Conservation (phyloP, 225 moss, liverwort and hornwort species). For the Sphagnum contortum region DNA sequence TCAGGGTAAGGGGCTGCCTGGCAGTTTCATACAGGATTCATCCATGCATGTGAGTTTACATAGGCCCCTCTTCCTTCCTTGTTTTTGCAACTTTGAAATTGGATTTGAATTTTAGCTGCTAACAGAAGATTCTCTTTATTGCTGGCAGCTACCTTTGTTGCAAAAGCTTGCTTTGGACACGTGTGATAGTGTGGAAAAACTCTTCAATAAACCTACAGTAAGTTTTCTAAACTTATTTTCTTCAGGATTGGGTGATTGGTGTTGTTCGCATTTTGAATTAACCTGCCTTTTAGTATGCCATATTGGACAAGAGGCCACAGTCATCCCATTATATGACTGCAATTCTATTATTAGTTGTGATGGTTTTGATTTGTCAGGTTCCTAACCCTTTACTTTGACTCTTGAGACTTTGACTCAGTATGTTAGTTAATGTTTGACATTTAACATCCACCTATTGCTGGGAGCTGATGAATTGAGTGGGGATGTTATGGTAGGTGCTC, state of each 20-base stretch:
- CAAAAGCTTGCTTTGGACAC: constrained; percentile 54
- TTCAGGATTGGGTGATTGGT: too few relatives aligned
- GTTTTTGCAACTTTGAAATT: background rate
- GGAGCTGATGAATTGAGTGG: too few relatives aligned
- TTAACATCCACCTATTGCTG: too few relatives aligned
- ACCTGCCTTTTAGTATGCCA: too few relatives aligned
- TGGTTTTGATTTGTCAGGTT: too few relatives aligned
- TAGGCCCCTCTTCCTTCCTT: background rate
- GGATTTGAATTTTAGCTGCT: background rate
- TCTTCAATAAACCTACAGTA: constrained; percentile 21
- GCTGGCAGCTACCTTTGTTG: constrained; percentile 48
- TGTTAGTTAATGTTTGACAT: too few relatives aligned
- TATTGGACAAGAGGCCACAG: background rate
- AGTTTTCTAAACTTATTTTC: background rate
- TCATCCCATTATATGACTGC: too few relatives aligned
- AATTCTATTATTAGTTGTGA: too few relatives aligned
- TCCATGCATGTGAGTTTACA: constrained; percentile 22
- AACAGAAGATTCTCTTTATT: background rate
- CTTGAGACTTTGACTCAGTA: too few relatives aligned
- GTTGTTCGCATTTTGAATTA: too few relatives aligned
- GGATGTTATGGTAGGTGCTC: too few relatives aligned
- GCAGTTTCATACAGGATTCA: constrained; percentile 33
- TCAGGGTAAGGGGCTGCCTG: constrained; percentile 62
- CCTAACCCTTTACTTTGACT: too few relatives aligned
- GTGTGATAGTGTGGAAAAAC: constrained; percentile 34